Evolutionary conservation across 2,329 filamentous ascomycete species (phyloP), one percentile per base, ranked within the genome.

Genomic region (Ophiostoma sp.): DNA sequence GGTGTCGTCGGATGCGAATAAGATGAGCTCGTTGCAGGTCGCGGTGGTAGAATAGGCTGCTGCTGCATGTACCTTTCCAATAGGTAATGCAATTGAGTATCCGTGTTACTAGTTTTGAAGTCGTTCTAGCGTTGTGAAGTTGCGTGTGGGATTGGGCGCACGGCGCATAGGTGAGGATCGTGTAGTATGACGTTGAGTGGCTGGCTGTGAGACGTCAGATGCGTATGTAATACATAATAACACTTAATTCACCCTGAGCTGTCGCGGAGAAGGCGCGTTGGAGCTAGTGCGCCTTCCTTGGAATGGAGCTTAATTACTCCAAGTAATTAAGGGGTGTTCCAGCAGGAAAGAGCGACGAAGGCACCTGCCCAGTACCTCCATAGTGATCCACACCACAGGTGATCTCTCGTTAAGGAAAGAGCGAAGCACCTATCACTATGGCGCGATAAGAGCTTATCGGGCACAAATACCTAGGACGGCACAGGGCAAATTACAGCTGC

Each of bases 401-500:
- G n/a, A 27, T n/a, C 47, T 16, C 47, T 27, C 27, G 2, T 27
- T 27, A 7, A 27, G 49, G 49, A 55, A 55, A 27, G 49, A 55
- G 16, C 49, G n/a, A 9, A 14, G 49, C 49, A 55, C 49, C 55
- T 60, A 60, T 38, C 55, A 60, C 3, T 60, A 60, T 27, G 38
- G 55, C 27, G 11, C 55, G 55, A 60, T 60, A 60, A 60, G 55
- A 36, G 27, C 55, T 60, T 60, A 60, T 60, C 55, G 27, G 55
- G 27, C 55, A 60, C 55, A 60, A 14, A 18, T 18, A n/a, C 18
- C 27, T 45, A 45, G 14, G 9, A 45, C 42, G 9, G 6, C 5
- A 45, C 42, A 12, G 14, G 42, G 42, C 63, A 68, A 68, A 68
- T 68, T 68, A 65, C 63, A 68, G 67, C 63, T 42, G 49, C 49